These are phyloP conservation scores for Heritiera littoralis DNA, from an alignment of 345 rosid genomes.

Conservation along the genomic window DNA sequence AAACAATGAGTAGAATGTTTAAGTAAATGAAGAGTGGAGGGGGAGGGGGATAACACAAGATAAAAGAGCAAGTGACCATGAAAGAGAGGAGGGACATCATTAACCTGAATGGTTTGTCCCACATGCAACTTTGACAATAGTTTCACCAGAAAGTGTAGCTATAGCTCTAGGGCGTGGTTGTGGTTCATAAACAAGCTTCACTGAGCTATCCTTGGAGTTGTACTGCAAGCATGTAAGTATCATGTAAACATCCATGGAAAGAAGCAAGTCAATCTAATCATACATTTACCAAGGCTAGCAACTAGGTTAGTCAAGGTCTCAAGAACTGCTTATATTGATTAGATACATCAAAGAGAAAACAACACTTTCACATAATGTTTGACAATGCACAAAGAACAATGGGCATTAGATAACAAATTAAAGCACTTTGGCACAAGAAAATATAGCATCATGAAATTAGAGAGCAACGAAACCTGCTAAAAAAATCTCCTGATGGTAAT, in stretches of 20 bases:
- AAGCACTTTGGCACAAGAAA: neutral
- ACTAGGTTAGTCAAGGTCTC: constrained; percentile 6
- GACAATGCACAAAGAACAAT: neutral
- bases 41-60: neutral
- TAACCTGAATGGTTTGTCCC: constrained; percentile 94
- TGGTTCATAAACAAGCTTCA: constrained; percentile 86
- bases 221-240: constrained; percentile 50
- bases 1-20: constrained; percentile 16
- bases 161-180: constrained; percentile 90
- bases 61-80: neutral
- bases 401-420: neutral
- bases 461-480: neutral
- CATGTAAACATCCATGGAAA: constrained; percentile 6
- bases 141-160: constrained; percentile 70
- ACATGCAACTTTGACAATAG: constrained; percentile 88
- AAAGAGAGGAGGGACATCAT: constrained; percentile 26
- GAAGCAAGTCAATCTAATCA: neutral
- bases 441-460: neutral
- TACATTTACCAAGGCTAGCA: neutral
- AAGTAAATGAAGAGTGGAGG: neutral
- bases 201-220: constrained; percentile 87
- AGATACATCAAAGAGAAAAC: neutral
- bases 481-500: neutral
- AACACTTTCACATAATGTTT: neutral
- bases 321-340: neutral